phyloP scores from a whole-genome alignment of 2,329 filamentous ascomycete species.

The Aspergillus pseudonomiae region DNA sequence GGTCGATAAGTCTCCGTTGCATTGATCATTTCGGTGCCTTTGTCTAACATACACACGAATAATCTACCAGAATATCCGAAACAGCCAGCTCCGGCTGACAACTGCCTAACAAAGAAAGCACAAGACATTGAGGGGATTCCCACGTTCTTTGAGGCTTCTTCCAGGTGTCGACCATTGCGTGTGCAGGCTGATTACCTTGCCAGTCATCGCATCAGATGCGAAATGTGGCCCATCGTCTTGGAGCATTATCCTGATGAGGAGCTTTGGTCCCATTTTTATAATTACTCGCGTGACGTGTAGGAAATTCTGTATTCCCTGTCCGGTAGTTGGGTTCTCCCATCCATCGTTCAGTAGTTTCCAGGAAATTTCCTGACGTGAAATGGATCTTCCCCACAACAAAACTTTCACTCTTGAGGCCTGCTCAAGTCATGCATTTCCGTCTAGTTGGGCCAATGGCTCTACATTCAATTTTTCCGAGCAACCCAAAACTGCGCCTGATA shows the following conservation, averaged over 20 bases:
- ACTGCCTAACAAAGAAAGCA: background rate
- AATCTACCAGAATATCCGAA: background rate
- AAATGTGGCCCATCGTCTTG: too few species aligned
- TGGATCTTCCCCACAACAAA: background rate
- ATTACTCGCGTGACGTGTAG: too few species aligned
- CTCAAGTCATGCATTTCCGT: background rate
- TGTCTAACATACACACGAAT: background rate
- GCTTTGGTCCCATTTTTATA: too few species aligned
- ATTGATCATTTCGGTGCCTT: background rate
- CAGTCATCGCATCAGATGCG: too few species aligned
- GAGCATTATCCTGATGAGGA: too few species aligned
- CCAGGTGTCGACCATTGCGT: background rate
- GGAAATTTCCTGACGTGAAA: too few species aligned
- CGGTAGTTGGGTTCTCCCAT: background rate
- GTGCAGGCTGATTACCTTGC: background rate
- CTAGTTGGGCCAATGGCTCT: rapidly evolving
- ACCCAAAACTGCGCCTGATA: constrained; percentile 61
- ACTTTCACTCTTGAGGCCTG: background rate
- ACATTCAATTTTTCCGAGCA: constrained; percentile 22
- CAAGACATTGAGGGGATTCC: background rate
- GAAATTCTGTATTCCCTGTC: too few species aligned
- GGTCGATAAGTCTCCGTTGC: background rate
- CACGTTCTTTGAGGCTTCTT: background rate
- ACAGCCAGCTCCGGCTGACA: background rate
- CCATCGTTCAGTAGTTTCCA: too few species aligned